Percentiles rank a stretch among this genome's conserved stretches.
These are phyloP conservation scores for Hypoxylon sp. DNA, from an alignment of 2,329 filamentous ascomycete genomes.

Conservation along the genomic window DNA sequence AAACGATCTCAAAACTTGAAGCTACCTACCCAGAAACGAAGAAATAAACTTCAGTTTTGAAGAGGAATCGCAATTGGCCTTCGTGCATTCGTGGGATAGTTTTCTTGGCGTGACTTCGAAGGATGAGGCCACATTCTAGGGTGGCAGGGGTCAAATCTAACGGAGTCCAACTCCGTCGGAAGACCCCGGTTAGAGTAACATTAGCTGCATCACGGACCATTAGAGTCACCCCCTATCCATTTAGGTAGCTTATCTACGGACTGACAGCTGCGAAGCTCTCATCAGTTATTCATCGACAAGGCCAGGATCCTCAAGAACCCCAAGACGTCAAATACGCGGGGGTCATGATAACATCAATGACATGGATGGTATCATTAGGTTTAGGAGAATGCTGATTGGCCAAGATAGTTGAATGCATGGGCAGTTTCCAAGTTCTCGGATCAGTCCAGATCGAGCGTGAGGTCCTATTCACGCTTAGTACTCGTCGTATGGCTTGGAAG, in stretches of 20 bases:
- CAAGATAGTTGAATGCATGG: neutral
- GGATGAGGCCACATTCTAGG: neutral
- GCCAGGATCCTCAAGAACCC: neutral
- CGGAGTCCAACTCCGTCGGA: conserved; percentile 21
- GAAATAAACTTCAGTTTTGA: neutral
- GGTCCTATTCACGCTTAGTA: neutral
- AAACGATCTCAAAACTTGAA: no score
- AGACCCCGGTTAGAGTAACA: conserved; percentile 3
- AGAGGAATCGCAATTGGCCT: neutral
- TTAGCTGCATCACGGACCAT: neutral
- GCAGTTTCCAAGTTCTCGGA: neutral
- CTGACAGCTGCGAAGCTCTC: neutral
- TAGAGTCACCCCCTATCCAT: neutral
- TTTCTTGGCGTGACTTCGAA: neutral
- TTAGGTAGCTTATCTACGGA: neutral
- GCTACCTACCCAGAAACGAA: no score
- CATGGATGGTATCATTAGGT: neutral
- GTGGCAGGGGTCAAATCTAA: conserved; percentile 3
- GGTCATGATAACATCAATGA: neutral
- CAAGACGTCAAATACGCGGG: neutral
- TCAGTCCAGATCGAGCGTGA: neutral
- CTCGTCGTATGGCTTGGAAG: neutral
- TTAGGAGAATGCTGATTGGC: neutral
- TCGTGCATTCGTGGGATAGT: neutral
- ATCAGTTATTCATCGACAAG: neutral